Percentiles rank a stretch among this genome's conserved stretches.
phyloP scores from a whole-genome alignment of 257 asterid genomes.

The Plantago elongata region DNA sequence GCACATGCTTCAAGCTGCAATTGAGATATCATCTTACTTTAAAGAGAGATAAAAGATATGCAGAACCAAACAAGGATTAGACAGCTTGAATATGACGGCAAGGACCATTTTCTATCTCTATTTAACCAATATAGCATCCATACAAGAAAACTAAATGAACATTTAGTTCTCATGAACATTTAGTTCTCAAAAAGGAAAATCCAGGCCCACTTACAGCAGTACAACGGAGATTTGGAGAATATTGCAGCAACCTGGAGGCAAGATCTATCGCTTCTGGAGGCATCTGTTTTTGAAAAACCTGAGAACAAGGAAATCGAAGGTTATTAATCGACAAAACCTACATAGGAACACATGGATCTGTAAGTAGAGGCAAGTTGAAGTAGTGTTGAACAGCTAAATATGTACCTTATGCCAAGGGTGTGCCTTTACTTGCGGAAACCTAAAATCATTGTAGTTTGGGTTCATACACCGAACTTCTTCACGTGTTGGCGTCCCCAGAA shows the following conservation, averaged over 20 bases:
- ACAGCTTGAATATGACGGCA: background rate
- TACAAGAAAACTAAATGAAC: background rate
- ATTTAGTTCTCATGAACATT: background rate
- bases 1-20: conserved; percentile 92
- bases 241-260: conserved; percentile 87
- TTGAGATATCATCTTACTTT: conserved; percentile 19
- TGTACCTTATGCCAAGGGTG: conserved; percentile 98
- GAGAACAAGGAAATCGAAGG: conserved; percentile 3
- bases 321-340: conserved; percentile 9
- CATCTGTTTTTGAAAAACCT: conserved; percentile 94
- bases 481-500: conserved; percentile 93
- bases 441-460: conserved; percentile 80
- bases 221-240: conserved; percentile 96
- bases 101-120: conserved; percentile 5
- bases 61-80: background rate
- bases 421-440: conserved; percentile 92
- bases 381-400: conserved; percentile 8
- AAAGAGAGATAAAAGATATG: conserved; percentile 1
- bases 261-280: conserved; percentile 99
- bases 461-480: conserved; percentile 98
- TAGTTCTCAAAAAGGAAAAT: conserved; percentile 1
- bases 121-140: conserved; percentile 10
- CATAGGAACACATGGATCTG: background rate
- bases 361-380: background rate
- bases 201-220: conserved; percentile 62